phyloP scores from a whole-genome alignment of 345 rosid genomes.

The Arabis alpina region DNA sequence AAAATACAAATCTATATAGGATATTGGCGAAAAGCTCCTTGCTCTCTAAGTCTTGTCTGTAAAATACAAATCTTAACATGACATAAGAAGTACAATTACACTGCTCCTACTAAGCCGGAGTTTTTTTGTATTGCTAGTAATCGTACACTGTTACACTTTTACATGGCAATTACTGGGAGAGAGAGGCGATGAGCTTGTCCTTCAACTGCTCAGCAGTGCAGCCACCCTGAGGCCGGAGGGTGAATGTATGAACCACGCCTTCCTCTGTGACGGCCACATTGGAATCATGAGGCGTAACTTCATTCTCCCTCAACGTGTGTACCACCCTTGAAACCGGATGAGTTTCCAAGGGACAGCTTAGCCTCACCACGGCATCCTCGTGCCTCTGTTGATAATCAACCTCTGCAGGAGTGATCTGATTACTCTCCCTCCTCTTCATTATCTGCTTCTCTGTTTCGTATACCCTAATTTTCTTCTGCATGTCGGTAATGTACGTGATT shows the following conservation, averaged over 20 bases:
- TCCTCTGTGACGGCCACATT: conserved; percentile 64
- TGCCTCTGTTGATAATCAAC: conserved; percentile 75
- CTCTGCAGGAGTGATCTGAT: conserved; percentile 55
- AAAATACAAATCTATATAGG: conserved; percentile 25
- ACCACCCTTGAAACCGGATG: conserved; percentile 76
- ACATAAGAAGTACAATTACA: conserved; percentile 17
- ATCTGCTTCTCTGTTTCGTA: conserved; percentile 79
- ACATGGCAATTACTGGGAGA: conserved; percentile 50
- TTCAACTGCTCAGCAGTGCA: conserved; percentile 75
- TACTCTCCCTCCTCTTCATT: conserved; percentile 47
- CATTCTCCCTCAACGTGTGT: conserved; percentile 69
- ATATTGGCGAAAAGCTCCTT: conserved; percentile 3
- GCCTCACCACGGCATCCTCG: conserved; percentile 73
- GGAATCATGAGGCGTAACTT: conserved; percentile 62
- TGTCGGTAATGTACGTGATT: conserved; percentile 79
- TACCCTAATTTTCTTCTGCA: conserved; percentile 72
- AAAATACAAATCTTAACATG: conserved; percentile 29
- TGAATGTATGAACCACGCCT: conserved; percentile 78
- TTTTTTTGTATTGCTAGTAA: conserved; percentile 19
- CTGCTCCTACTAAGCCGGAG: neutral
- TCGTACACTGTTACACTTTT: neutral
- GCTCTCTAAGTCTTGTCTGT: conserved; percentile 6
- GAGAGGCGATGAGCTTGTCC: conserved; percentile 71
- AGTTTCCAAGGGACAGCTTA: conserved; percentile 72
- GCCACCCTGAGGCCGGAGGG: conserved; percentile 64